Percentiles rank a stretch among this genome's conserved stretches.
Evolutionary conservation across 208 protist species (phyloP).

Genomic region (Trichomonas tenax): DNA sequence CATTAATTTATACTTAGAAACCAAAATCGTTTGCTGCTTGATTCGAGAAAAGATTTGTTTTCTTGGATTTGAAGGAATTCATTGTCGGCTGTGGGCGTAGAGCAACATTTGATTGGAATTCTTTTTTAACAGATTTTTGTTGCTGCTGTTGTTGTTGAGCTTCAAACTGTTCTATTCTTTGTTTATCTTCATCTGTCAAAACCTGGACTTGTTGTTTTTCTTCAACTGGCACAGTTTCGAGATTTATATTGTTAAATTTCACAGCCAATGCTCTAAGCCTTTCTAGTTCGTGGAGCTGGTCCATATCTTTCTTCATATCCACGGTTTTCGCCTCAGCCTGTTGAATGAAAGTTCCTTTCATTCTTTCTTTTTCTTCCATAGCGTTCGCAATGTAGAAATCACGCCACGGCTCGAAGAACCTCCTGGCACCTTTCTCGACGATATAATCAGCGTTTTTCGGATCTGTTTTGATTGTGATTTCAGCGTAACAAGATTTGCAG

Average conservation of each 20-base stretch:
- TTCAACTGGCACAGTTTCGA: neutral
- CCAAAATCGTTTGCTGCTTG: neutral
- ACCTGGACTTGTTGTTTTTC: neutral
- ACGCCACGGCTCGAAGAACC: neutral
- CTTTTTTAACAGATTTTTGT: neutral
- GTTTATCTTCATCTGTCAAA: neutral
- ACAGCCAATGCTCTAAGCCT: neutral
- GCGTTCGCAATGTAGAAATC: neutral
- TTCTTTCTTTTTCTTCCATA: neutral
- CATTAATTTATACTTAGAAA: too few species aligned
- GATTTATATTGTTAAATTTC: neutral
- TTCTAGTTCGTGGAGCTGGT: neutral
- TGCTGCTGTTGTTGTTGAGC: neutral
- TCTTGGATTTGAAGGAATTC: neutral
- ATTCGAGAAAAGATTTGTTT: neutral
- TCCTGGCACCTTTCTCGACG: neutral
- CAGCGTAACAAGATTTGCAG: neutral
- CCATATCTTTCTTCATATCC: conserved; percentile 5
- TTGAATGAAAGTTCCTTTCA: neutral
- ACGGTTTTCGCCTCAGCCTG: neutral
- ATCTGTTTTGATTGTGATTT: conserved; percentile 19
- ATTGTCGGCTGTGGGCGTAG: neutral
- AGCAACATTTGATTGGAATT: neutral
- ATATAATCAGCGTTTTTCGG: neutral
- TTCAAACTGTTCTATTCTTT: neutral